Conservation (phyloP, 306 rosid species). For the Medicago arabica region DNA sequence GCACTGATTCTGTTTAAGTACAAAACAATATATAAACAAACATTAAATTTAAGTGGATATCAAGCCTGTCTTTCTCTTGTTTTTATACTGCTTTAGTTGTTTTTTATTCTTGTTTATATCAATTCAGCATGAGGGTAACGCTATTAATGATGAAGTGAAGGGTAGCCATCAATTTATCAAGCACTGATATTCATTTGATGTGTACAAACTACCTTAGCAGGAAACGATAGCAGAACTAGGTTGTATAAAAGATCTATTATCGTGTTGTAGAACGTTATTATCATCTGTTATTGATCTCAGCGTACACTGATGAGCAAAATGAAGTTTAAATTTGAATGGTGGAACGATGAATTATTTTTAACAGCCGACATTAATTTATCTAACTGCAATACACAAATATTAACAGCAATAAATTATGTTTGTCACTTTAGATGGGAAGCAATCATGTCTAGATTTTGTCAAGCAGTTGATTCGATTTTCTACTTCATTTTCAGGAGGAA, state of each 20-base stretch:
- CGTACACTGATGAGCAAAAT: slow-evolving; percentile 7
- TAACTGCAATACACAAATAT: neutral
- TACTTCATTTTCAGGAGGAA: slow-evolving; percentile 51
- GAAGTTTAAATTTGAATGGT: slow-evolving; percentile 13
- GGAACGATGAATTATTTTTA: neutral
- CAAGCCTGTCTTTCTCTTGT: neutral
- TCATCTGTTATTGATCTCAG: neutral
- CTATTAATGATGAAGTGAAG: neutral
- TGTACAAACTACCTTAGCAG: neutral
- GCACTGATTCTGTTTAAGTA: slow-evolving; percentile 25
- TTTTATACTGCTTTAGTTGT: neutral
- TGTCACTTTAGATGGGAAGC: neutral
- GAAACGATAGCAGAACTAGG: slow-evolving; percentile 4
- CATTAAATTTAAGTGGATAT: slow-evolving; percentile 29
- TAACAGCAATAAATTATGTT: neutral
- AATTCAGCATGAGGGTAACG: neutral
- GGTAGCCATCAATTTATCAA: neutral
- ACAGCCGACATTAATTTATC: slow-evolving; percentile 4
- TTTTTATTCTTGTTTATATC: slow-evolving; percentile 14
- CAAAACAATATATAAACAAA: slow-evolving; percentile 18
- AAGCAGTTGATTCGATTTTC: slow-evolving; percentile 40
- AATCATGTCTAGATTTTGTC: neutral
- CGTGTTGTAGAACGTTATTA: neutral
- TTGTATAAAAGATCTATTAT: neutral
- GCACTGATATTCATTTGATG: slow-evolving; percentile 13